Evolutionary conservation across 2,329 filamentous ascomycete species (phyloP), one percentile per base, ranked within the genome.

Genomic region (Epichloe coenophiala): DNA sequence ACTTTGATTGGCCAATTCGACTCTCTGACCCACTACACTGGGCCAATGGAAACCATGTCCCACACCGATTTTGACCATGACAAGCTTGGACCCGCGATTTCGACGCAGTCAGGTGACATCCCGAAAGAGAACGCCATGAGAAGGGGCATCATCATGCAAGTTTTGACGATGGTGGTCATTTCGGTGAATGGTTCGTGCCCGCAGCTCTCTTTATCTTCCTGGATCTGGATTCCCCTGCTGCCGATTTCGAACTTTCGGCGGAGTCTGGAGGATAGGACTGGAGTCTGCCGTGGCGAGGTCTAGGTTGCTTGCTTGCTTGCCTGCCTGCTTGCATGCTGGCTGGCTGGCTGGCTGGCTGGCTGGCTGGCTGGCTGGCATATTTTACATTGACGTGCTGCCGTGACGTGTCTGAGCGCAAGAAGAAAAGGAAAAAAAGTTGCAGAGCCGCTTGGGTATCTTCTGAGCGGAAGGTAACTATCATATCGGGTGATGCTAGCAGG

Each of bases 21-120:
- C 47, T 31, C 40, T 17, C 27, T 31, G 50, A 44, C 56, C 60
- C 57, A 56, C 49, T 49, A 49, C 51, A 48, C 49, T 48, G 41
- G 52, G 47, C 63, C 63, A 66, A 66, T 65, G 37, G 54, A 35
- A 56, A 47, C 58, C 64, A 55, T 57, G 54, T 51, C 54, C 52
- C 54, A 59, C 60, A 63, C 64, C 64, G 64, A 60, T 57, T 60
- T 59, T 60, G 57, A 59, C 57, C 45, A 50, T 11, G 40, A 36
- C 42, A 40, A 40, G 45, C 41, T 21, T n/a, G 42, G 50, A 48
- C 36, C 45, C 42, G 43, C 45, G 40, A 42, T 45, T 47, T 44
- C 19, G 51, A 50, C 23, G 31, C 37, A 44, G 56, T 60, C 58
- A 60, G 53, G 56, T 59, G 58, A 58, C 57, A 40, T 35, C 43